Percentiles rank a stretch among this genome's conserved stretches.
These are phyloP conservation scores for Wickerhamiella kurtzmanii DNA, from an alignment of 805 yeast genomes.

Conservation along the genomic window DNA sequence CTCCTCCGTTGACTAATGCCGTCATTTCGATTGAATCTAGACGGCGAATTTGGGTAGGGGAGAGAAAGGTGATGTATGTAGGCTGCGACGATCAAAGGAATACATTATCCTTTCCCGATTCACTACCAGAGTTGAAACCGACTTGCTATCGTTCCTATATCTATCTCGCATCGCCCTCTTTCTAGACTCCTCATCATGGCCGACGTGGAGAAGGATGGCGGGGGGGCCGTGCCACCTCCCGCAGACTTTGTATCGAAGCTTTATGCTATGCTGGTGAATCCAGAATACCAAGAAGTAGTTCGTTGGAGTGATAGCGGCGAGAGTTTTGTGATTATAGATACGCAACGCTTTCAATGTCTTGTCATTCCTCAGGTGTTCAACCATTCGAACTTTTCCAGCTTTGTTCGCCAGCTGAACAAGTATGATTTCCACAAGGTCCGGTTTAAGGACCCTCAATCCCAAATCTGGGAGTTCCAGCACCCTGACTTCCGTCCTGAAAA, in stretches of 20 bases:
- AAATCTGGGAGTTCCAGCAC: conserved; percentile 80
- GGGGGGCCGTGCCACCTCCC: background rate
- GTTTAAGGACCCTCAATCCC: conserved; percentile 27
- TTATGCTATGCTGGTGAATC: conserved; percentile 74
- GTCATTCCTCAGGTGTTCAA: conserved; percentile 87
- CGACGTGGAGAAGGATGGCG: background rate
- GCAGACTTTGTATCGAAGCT: conserved; percentile 20
- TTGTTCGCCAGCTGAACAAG: conserved; percentile 89
- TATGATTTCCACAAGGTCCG: conserved; percentile 96
- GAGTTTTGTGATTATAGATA: conserved; percentile 72
- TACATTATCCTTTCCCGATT: background rate
- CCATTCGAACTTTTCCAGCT: conserved; percentile 87
- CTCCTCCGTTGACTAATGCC: background rate
- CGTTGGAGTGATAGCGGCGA: conserved; percentile 81
- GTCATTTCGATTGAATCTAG: background rate
- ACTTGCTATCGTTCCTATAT: too few relatives aligned
- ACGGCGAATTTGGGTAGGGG: background rate
- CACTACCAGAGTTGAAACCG: background rate
- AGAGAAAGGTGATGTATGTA: background rate
- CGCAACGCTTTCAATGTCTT: conserved; percentile 17
- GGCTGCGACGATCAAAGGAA: background rate
- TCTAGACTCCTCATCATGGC: background rate
- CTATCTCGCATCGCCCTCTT: too few relatives aligned
- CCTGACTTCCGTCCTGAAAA: conserved; percentile 73
- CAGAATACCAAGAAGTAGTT: conserved; percentile 59